Percentiles rank a stretch among this genome's conserved stretches.
Conservation (phyloP, 768 basidiomycete species). For the Tricholoma hemisulphureum region DNA sequence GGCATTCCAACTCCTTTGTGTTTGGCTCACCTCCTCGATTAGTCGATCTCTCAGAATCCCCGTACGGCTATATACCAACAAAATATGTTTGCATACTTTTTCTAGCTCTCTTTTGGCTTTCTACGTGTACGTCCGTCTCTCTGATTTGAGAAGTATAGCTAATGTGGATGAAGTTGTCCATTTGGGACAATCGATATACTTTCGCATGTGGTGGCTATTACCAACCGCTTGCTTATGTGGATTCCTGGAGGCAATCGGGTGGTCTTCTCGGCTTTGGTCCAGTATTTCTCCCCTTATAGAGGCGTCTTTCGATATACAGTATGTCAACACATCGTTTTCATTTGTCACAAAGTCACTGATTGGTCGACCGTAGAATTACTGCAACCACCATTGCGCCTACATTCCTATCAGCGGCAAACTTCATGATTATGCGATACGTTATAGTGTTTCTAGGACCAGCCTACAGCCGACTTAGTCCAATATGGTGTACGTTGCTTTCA, state of each 20-base stretch:
- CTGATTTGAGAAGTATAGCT: background rate
- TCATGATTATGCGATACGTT: conserved; percentile 49
- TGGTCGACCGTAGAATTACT: too few species aligned
- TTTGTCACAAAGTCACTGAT: too few species aligned
- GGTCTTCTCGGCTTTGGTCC: conserved; percentile 56
- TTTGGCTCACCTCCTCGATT: too few species aligned
- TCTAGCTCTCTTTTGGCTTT: conserved; percentile 36
- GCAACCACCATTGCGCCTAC: conserved; percentile 56
- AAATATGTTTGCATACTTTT: conserved; percentile 36
- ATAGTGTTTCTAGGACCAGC: conserved; percentile 41
- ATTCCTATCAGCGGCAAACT: conserved; percentile 54
- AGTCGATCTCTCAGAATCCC: too few species aligned
- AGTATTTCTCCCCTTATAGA: conserved; percentile 24
- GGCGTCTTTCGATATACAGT: conserved; percentile 41
- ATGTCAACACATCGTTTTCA: too few species aligned
- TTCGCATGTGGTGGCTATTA: conserved; percentile 50
- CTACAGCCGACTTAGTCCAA: conserved; percentile 49
- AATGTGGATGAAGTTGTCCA: conserved; percentile 39
- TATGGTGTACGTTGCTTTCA: conserved; percentile 31
- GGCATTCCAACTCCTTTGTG: too few species aligned
- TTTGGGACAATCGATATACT: conserved; percentile 38
- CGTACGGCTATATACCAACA: conserved; percentile 42
- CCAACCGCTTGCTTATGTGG: conserved; percentile 47
- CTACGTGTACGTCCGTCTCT: conserved; percentile 25
- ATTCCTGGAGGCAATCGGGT: conserved; percentile 50